Evolutionary conservation across 495 filamentous ascomycete species (phyloP), one percentile per base, ranked within the genome.

Genomic region (Daldinia bambusicola): DNA sequence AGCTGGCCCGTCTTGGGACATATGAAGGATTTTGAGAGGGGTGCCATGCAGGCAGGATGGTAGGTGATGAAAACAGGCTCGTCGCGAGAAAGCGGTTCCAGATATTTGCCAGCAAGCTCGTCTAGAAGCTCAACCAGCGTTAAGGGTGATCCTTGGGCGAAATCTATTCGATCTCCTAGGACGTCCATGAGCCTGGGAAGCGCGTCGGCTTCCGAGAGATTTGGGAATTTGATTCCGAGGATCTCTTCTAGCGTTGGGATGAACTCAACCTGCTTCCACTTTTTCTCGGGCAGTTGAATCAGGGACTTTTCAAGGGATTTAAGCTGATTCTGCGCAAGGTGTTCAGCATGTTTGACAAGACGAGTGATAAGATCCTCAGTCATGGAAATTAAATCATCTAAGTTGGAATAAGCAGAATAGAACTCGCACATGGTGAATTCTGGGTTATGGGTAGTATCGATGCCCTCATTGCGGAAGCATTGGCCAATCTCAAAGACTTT

Each of bases 401-500:
- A 84, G 66, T 89, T 91, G 58, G 92, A 89, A 72, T 93, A 97
- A 12, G 93, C 89, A 57, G 90, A 87, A 79, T 99, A 99, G 84
- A 97, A 98, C 81, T 99, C 95, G 83, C 94, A 98, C 37, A 91
- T 98, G 26, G 91, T 94, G 81, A 98, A 99, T 78, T 99, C 95
- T 6, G 95, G 94, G 75, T 98, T 98, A 79, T 98, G 95, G 0
- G 92, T 97, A 26, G 89, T 87, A 80, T 99, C 95, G 41, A 98
- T 76, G 84, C 93, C 93, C 84, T 99, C 95, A 80, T 99, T 98
- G 48, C 95, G 89, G 79, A 99, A 99, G 32, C 91, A 91, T 36
- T 91, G 89, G 20, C 96, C 95, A 71, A 99, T 93, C 81, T 99
- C 95, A 76, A 95, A 99, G 32, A 99, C 87, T 60, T 85, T 85